Evolutionary conservation across 1,139 yeast genomes (phyloP).

Genomic region (Cylindricascospora bacillispora): DNA sequence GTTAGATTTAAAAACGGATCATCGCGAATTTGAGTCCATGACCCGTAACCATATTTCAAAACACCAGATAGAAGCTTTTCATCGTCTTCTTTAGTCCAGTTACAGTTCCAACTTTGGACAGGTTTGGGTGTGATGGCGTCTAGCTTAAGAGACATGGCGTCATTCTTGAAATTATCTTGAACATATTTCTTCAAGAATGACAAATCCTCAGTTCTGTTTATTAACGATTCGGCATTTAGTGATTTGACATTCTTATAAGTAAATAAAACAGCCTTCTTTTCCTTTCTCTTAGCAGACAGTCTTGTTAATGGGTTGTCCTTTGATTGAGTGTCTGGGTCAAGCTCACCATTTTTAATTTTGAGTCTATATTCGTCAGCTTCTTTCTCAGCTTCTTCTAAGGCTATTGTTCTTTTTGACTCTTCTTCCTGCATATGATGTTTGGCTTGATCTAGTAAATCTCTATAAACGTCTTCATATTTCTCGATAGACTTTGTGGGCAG

Average conservation of each 20-base stretch:
- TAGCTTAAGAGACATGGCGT: slow-evolving; percentile 46
- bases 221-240: slow-evolving; percentile 78
- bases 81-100: slow-evolving; percentile 77
- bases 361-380: slow-evolving; percentile 48
- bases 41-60: slow-evolving; percentile 87
- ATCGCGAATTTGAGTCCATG: slow-evolving; percentile 89
- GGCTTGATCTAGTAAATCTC: slow-evolving; percentile 55
- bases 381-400: slow-evolving; percentile 46
- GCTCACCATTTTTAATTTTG: slow-evolving; percentile 30
- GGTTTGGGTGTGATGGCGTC: slow-evolving; percentile 50
- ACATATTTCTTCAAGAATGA: slow-evolving; percentile 39
- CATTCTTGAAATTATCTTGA: slow-evolving; percentile 27
- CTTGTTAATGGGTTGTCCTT: slow-evolving; percentile 35
- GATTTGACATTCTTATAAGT: slow-evolving; percentile 83
- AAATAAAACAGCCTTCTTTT: slow-evolving; percentile 80
- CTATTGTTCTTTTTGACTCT: slow-evolving; percentile 46
- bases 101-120: slow-evolving; percentile 84
- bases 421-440: slow-evolving; percentile 52
- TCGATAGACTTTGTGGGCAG: slow-evolving; percentile 70
- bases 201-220: slow-evolving; percentile 78
- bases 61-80: slow-evolving; percentile 80
- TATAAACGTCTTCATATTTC: slow-evolving; percentile 62
- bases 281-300: slow-evolving; percentile 44
- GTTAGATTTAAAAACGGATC: slow-evolving; percentile 86
- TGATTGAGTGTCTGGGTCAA: slow-evolving; percentile 23